A percentile compares a stretch with the other conserved stretches of the same genome.
Conservation (phyloP, 768 basidiomycete species). For the Kwoniella newhampshirensis region DNA sequence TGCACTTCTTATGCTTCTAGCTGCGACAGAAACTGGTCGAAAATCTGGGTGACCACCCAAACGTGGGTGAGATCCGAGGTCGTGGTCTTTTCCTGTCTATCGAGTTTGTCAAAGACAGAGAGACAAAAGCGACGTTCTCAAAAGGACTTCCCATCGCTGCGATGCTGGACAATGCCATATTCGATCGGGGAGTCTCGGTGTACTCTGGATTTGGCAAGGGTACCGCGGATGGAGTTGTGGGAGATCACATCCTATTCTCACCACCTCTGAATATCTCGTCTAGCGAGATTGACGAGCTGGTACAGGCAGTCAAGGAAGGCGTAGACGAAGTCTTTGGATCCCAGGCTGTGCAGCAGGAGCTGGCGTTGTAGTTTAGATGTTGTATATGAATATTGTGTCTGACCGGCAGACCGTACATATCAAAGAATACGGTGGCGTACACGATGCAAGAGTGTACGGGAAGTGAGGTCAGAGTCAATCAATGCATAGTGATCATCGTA, state of each 20-base stretch:
- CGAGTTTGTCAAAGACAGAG: slow-evolving; percentile 34
- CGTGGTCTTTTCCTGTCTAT: slow-evolving; percentile 25
- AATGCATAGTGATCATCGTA: slow-evolving; percentile 4
- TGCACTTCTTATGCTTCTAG: slow-evolving; percentile 66
- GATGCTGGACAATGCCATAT: slow-evolving; percentile 18
- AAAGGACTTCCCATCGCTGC: slow-evolving; percentile 8
- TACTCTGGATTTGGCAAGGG: slow-evolving; percentile 62
- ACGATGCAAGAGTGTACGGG: too few species aligned
- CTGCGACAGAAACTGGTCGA: slow-evolving; percentile 57
- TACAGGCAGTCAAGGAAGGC: slow-evolving; percentile 8
- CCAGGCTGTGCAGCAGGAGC: slow-evolving; percentile 1
- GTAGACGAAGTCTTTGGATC: slow-evolving; percentile 13
- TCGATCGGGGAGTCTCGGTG: slow-evolving; percentile 60
- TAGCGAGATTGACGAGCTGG: slow-evolving; percentile 56
- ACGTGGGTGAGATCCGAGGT: slow-evolving; percentile 68
- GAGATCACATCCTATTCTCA: slow-evolving; percentile 71
- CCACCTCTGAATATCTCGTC: slow-evolving; percentile 78
- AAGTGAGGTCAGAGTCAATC: neutral
- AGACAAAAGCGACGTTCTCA: slow-evolving; percentile 58
- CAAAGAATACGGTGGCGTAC: neutral
- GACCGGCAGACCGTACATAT: too few species aligned
- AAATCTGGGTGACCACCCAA: slow-evolving; percentile 55
- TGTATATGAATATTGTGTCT: too few species aligned
- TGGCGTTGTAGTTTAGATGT: neutral
- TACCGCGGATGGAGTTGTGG: slow-evolving; percentile 65